Conservation (phyloP, 306 rosid species). For the Cicer yamashitae region DNA sequence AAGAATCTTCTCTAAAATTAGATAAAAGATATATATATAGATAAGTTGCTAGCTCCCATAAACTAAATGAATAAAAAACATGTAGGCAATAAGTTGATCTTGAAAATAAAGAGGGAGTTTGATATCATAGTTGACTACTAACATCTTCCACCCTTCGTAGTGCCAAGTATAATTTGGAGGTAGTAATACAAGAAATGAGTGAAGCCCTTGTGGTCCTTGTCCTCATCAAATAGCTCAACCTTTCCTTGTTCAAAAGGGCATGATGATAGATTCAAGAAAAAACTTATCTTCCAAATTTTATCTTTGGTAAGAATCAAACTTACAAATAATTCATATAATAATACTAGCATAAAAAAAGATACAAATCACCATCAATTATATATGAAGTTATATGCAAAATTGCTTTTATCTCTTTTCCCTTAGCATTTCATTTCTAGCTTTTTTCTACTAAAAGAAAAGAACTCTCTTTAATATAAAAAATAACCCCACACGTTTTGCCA, state of each 20-base stretch:
- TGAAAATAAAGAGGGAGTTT: slow-evolving; percentile 55
- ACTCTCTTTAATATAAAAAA: slow-evolving; percentile 36
- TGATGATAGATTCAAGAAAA: slow-evolving; percentile 50
- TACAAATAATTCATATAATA: background rate
- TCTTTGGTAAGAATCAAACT: slow-evolving; percentile 42
- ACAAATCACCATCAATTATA: slow-evolving; percentile 39
- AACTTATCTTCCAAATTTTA: slow-evolving; percentile 26
- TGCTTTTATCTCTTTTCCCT: slow-evolving; percentile 26
- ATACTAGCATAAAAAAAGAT: slow-evolving; percentile 35
- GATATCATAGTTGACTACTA: slow-evolving; percentile 72
- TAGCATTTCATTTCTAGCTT: slow-evolving; percentile 44
- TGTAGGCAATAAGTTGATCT: slow-evolving; percentile 50
- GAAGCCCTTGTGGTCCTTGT: slow-evolving; percentile 58
- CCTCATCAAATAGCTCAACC: slow-evolving; percentile 61
- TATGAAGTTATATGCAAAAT: slow-evolving; percentile 22
- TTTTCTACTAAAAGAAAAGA: slow-evolving; percentile 38
- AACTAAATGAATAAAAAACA: slow-evolving; percentile 8
- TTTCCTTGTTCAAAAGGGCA: slow-evolving; percentile 54
- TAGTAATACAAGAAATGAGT: slow-evolving; percentile 75
- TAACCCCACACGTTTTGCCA: slow-evolving; percentile 52
- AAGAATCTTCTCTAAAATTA: slow-evolving; percentile 37
- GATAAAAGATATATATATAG: slow-evolving; percentile 9
- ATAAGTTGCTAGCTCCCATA: slow-evolving; percentile 31
- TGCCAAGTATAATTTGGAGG: slow-evolving; percentile 57
- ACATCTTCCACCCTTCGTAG: slow-evolving; percentile 46